Evolutionary conservation across 805 yeast genomes (phyloP).

Genomic region (Cyberlindnera galapagoensis): DNA sequence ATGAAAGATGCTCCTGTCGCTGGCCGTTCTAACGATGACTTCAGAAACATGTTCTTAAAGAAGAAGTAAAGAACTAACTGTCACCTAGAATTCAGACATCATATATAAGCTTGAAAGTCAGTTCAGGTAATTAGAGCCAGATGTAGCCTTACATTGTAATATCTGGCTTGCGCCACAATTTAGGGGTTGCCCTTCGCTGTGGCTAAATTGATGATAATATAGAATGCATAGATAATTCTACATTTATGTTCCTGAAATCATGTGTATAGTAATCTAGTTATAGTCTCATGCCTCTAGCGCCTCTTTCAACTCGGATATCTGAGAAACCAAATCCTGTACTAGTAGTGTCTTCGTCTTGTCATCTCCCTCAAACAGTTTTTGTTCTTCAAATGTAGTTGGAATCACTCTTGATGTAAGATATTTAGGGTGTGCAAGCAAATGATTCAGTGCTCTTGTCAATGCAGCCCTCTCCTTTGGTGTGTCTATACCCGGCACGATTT

Average conservation of each 20-base stretch:
- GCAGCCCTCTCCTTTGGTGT: slow-evolving; percentile 50
- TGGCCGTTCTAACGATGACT: slow-evolving; percentile 19
- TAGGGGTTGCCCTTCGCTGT: too few species aligned
- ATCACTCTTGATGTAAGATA: slow-evolving; percentile 64
- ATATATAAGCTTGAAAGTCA: too few species aligned
- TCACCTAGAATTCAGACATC: too few species aligned
- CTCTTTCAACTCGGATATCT: slow-evolving; percentile 47
- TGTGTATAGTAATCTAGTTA: neutral
- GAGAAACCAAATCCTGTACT: slow-evolving; percentile 40
- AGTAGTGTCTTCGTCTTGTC: slow-evolving; percentile 34
- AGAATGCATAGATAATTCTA: neutral
- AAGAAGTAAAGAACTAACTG: slow-evolving; percentile 4
- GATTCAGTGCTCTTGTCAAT: slow-evolving; percentile 55
- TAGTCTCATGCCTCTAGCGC: slow-evolving; percentile 16
- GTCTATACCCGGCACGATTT: slow-evolving; percentile 54
- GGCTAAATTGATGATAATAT: too few species aligned
- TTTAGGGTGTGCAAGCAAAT: slow-evolving; percentile 81
- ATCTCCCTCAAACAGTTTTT: slow-evolving; percentile 45
- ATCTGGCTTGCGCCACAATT: too few species aligned
- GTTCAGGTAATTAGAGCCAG: too few species aligned
- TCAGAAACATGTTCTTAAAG: slow-evolving; percentile 20
- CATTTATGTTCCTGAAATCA: neutral
- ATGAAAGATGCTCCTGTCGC: slow-evolving; percentile 1
- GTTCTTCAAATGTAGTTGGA: slow-evolving; percentile 62
- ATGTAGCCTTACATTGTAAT: too few species aligned